Evolutionary conservation across 2,329 filamentous ascomycete genomes (phyloP).

Genomic region (Tolypocladium capitatum): DNA sequence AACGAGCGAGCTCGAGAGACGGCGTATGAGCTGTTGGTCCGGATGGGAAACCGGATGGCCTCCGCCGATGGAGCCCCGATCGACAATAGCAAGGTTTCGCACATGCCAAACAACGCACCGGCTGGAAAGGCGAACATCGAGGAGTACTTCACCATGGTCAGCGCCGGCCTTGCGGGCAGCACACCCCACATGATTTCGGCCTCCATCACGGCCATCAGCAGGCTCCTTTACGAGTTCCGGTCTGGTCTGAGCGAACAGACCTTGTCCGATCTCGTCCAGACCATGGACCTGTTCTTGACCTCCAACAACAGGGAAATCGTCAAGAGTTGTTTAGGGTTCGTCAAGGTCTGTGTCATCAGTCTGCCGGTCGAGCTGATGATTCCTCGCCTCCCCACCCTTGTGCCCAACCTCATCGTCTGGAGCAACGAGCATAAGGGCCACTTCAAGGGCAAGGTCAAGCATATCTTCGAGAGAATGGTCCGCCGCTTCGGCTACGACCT

Average conservation of each 20-base stretch:
- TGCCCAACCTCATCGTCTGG: constrained; percentile 91
- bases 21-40: constrained; percentile 80
- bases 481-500: constrained; percentile 75
- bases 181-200: constrained; percentile 97
- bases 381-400: constrained; percentile 60
- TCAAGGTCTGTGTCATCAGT: constrained; percentile 88
- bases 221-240: constrained; percentile 89
- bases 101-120: constrained; percentile 73
- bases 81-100: constrained; percentile 71
- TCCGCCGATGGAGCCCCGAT: constrained; percentile 56
- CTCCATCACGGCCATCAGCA: constrained; percentile 85
- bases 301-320: constrained; percentile 97
- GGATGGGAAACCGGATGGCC: constrained; percentile 72
- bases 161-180: constrained; percentile 80
- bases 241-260: constrained; percentile 53
- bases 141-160: constrained; percentile 97
- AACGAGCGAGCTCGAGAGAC: constrained; percentile 87
- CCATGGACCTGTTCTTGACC: constrained; percentile 90
- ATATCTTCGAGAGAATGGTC: constrained; percentile 90
- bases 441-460: constrained; percentile 94
- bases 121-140: constrained; percentile 71
- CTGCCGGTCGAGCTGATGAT: constrained; percentile 68
- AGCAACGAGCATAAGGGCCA: constrained; percentile 96
- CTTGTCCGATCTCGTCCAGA: constrained; percentile 75
- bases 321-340: constrained; percentile 83